These are phyloP conservation scores for Kwoniella sp. DNA, from an alignment of 768 basidiomycete genomes.

Conservation along the genomic window DNA sequence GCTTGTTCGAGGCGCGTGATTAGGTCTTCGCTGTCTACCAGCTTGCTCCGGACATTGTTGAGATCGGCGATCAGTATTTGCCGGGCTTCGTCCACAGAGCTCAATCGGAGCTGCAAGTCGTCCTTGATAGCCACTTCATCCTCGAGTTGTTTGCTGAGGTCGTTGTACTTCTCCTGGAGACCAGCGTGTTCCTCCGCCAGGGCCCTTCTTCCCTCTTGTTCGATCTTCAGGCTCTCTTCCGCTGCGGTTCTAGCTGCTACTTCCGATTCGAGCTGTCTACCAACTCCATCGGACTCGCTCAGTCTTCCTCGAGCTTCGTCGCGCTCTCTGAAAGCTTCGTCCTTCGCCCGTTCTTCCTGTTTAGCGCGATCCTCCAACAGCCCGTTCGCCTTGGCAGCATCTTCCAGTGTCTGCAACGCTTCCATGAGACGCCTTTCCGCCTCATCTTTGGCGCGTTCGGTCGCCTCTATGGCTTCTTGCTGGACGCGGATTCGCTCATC, in stretches of 20 bases:
- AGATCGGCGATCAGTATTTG: too few relatives aligned
- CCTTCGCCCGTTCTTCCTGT: not conserved
- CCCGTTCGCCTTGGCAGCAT: slow-evolving; percentile 10
- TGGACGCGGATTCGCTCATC: not conserved
- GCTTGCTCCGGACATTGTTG: too few relatives aligned
- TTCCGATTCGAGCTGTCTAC: slow-evolving; percentile 5
- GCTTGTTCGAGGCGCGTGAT: too few relatives aligned
- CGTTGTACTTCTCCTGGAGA: too few relatives aligned
- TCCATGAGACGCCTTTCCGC: not conserved
- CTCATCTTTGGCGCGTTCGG: not conserved
- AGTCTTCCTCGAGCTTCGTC: not conserved
- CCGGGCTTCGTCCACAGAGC: too few relatives aligned
- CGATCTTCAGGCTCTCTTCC: slow-evolving; percentile 8
- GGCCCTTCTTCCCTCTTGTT: too few relatives aligned
- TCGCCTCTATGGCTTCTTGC: slow-evolving; percentile 1
- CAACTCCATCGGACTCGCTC: slow-evolving; percentile 1
- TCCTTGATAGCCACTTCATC: too few relatives aligned
- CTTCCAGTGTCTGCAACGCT: slow-evolving; percentile 5
- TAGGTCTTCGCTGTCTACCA: too few relatives aligned
- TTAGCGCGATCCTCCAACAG: not conserved
- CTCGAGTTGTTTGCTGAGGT: not conserved
- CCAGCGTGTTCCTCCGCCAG: too few relatives aligned
- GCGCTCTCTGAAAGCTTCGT: not conserved
- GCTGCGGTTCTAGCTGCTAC: not conserved
- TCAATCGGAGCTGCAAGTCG: too few relatives aligned